phyloP scores from a whole-genome alignment of 768 basidiomycete species.

The Leucogyrophana mollusca region DNA sequence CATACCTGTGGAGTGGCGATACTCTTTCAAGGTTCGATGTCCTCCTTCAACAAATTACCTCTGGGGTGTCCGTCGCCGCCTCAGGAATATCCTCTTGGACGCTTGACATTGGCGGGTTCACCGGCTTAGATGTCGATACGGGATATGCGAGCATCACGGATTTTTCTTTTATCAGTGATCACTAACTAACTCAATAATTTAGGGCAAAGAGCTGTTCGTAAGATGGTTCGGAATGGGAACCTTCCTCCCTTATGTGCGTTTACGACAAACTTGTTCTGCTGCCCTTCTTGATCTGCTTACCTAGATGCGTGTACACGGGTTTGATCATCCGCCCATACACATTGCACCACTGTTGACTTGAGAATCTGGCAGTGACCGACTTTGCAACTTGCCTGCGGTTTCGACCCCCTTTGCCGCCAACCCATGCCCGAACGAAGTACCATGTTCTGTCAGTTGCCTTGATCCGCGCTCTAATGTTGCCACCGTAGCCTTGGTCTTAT shows the following conservation, averaged over 20 bases:
- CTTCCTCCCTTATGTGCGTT: constrained; percentile 36
- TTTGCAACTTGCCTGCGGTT: constrained; percentile 23
- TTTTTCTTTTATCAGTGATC: neutral
- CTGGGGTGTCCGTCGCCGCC: constrained; percentile 32
- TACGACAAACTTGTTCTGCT: neutral
- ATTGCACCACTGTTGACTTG: neutral
- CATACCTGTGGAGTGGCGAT: constrained; percentile 38
- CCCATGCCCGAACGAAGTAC: constrained; percentile 34
- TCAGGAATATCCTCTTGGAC: constrained; percentile 38
- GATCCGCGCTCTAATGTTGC: neutral
- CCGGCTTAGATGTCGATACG: constrained; percentile 30
- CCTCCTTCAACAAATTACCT: constrained; percentile 34
- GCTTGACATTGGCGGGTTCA: constrained; percentile 36
- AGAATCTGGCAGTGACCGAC: constrained; percentile 19
- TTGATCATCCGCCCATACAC: constrained; percentile 1
- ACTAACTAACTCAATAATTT: neutral
- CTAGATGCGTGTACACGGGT: constrained; percentile 33
- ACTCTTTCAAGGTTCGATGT: constrained; percentile 34
- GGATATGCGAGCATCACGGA: constrained; percentile 15
- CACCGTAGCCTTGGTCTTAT: constrained; percentile 34
- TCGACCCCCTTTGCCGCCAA: constrained; percentile 27
- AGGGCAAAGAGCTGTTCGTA: constrained; percentile 35
- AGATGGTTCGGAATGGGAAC: constrained; percentile 36
- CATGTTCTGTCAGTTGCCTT: neutral
- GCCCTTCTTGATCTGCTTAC: neutral